phyloP scores from a whole-genome alignment of 164 flowering plant species.

The Cinnamomum chago region DNA sequence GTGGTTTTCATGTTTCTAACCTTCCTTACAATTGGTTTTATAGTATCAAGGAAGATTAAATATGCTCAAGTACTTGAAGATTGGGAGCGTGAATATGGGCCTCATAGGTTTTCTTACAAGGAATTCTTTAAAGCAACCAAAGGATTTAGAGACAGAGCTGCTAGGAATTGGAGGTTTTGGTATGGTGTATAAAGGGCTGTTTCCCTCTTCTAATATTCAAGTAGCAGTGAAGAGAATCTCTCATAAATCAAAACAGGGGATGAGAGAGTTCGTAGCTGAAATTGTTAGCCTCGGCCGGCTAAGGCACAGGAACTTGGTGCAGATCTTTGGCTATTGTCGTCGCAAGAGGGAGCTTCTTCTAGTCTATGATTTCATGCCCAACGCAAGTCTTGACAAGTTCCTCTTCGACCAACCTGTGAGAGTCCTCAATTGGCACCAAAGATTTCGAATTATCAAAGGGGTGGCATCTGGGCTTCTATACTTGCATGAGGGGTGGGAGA shows the following conservation, averaged over 20 bases:
- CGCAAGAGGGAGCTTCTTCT: conserved; percentile 47
- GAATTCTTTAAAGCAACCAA: conserved; percentile 64
- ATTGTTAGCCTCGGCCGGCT: conserved; percentile 65
- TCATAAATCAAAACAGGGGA: conserved; percentile 57
- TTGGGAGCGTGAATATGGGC: conserved; percentile 72
- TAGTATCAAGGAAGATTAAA: conserved; percentile 21
- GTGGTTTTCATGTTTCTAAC: conserved; percentile 3
- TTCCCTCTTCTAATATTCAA: conserved; percentile 32
- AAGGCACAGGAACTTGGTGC: conserved; percentile 69
- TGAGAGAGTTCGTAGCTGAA: conserved; percentile 62
- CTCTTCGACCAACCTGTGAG: conserved; percentile 36
- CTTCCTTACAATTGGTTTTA: conserved; percentile 8
- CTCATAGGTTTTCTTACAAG: conserved; percentile 54
- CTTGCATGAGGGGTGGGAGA: conserved; percentile 16
- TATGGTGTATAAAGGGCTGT: conserved; percentile 54
- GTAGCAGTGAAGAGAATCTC: conserved; percentile 73
- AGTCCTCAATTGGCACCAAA: conserved; percentile 53
- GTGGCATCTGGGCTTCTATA: conserved; percentile 15
- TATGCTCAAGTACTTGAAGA: conserved; percentile 50
- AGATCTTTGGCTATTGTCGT: conserved; percentile 68
- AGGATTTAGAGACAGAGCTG: conserved; percentile 56
- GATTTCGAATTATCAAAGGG: conserved; percentile 25
- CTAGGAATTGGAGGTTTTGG: conserved; percentile 82
- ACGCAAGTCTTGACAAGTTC: conserved; percentile 74
- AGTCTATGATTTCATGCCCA: conserved; percentile 73